Percentiles rank a stretch among this genome's conserved stretches.
Conservation (phyloP, 352 stramenopile species). For the Phytophthora nicotianae region DNA sequence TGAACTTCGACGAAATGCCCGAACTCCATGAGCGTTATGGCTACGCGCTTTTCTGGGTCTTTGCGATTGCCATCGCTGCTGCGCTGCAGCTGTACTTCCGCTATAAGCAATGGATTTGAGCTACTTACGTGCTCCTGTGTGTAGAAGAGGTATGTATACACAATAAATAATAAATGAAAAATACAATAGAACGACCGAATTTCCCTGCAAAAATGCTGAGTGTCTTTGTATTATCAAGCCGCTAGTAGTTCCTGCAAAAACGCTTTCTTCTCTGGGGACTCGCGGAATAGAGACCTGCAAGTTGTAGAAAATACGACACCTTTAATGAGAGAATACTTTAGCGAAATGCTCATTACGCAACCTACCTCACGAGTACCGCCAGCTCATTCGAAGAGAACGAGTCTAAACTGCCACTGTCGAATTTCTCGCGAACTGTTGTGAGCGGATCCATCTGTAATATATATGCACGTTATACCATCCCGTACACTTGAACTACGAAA, state of each 20-base stretch:
- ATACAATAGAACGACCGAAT: neutral
- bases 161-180: neutral
- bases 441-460: slow-evolving; percentile 58
- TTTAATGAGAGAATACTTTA: slow-evolving; percentile 3
- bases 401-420: slow-evolving; percentile 44
- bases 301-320: slow-evolving; percentile 2
- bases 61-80: slow-evolving; percentile 70
- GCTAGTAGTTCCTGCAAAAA: slow-evolving; percentile 43
- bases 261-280: slow-evolving; percentile 58
- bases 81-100: slow-evolving; percentile 82
- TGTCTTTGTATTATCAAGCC: too few species aligned
- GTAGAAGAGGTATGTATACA: neutral
- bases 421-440: slow-evolving; percentile 63
- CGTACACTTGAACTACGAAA: neutral
- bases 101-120: slow-evolving; percentile 86
- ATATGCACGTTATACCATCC: slow-evolving; percentile 9
- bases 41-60: slow-evolving; percentile 85
- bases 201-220: too few species aligned
- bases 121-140: neutral
- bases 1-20: slow-evolving; percentile 92
- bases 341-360: neutral
- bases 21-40: slow-evolving; percentile 84
- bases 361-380: slow-evolving; percentile 52
- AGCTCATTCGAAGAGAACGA: slow-evolving; percentile 55
- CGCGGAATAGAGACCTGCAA: slow-evolving; percentile 62